Base-by-base conservation (phyloP, 2,329 filamentous ascomycete genomes). In the Eurotiales sp. region DNA sequence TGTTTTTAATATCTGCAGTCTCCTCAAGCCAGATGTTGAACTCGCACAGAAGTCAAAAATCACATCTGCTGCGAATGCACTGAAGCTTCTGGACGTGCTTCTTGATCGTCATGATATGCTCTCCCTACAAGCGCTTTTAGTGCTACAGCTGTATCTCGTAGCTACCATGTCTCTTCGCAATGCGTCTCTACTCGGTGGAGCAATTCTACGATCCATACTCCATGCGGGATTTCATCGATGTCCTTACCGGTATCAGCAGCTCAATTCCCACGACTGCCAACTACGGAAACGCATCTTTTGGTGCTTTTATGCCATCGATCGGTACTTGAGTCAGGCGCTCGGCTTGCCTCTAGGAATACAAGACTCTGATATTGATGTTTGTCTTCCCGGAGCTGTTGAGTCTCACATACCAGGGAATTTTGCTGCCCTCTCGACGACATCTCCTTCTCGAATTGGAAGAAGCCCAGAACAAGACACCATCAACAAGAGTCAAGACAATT, bases 201-300 rank as follows among this genome's bases (percentile, higher is more conserved):
- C 73, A 17, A 64, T 79, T 6, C 63, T 73, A 3, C 72, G 75
- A 39, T 69, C 72, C 5, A 69, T 79, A 42, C 73, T 76, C 21
- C 76, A 78, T 55, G 71, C 75, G 1, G 77, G 77, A 4, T 66
- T 79, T 6, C 77, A 80, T 56, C 68, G 77, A 3, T 79, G 77
- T 55, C 77, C 77, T 0, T 73, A 75, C 50, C 74, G 77, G 6
- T 80, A 78, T 53, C 64, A 65, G 8, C 68, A 77, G 46, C 66
- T 78, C 8, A 69, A 72, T 2, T 62, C 64, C 3, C 67, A 71
- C 53, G 68, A 72, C 43, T 63, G 69, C 19, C 68, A 72, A 27
- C 57, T 72, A 25, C 65, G 69, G 8, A 72, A 72, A 55, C 62
- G 70, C n/a, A 65, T 72, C 10, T 72, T 72, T 53, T 72, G 70